phyloP scores from a whole-genome alignment of 169 alveolate genomes.

The Plasmodium malariae region DNA sequence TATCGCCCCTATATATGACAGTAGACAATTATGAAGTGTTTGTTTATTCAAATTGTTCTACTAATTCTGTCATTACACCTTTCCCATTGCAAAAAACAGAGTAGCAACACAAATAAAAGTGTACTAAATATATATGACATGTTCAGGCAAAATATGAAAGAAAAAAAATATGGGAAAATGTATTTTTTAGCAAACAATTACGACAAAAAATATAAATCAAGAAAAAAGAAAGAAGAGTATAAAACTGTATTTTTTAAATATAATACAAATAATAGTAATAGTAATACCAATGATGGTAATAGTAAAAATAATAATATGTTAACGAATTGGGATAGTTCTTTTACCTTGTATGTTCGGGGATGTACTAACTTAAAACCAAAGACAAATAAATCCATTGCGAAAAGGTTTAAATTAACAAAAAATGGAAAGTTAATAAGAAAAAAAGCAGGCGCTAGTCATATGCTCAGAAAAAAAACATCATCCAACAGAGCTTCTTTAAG shows the following conservation, averaged over 20 bases:
- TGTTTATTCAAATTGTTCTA: not conserved
- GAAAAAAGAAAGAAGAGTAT: too few relatives aligned
- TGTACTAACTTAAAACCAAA: conserved; percentile 86
- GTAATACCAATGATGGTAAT: too few relatives aligned
- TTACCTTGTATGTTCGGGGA: conserved; percentile 69
- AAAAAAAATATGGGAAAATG: not conserved
- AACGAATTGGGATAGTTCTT: conserved; percentile 21
- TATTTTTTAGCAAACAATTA: too few relatives aligned
- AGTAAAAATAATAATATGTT: not conserved
- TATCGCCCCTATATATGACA: too few relatives aligned
- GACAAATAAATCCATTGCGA: conserved; percentile 88
- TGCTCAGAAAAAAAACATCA: conserved; percentile 76
- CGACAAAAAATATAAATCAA: too few relatives aligned
- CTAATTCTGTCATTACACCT: not conserved
- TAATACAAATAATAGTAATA: too few relatives aligned
- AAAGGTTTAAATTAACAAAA: conserved; percentile 88
- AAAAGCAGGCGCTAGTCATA: conserved; percentile 85
- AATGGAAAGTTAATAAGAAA: conserved; percentile 88
- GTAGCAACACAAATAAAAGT: not conserved
- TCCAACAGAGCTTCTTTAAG: conserved; percentile 48
- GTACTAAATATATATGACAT: not conserved
- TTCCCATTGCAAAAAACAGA: not conserved
- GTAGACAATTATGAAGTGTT: not conserved
- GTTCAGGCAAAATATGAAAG: not conserved
- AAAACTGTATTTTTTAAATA: too few relatives aligned